phyloP scores from a whole-genome alignment of 805 yeast species.

The Sugiyamaella smithiae region DNA sequence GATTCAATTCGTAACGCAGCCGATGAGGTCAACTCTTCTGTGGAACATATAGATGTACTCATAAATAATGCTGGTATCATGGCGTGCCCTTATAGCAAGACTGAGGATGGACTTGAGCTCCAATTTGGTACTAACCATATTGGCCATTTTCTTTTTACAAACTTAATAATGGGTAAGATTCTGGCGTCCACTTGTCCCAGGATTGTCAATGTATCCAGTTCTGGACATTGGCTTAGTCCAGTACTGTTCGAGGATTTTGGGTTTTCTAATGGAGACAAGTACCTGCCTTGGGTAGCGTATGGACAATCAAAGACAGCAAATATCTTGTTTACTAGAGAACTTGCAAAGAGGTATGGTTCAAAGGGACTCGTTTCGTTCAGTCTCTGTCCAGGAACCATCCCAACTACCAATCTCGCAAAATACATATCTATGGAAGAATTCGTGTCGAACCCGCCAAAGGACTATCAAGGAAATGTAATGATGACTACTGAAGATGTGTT shows the following conservation, averaged over 20 bases:
- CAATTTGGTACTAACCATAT: conserved; percentile 77
- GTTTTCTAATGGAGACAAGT: conserved; percentile 11
- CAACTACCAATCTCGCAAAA: conserved; percentile 10
- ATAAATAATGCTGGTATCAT: conserved; percentile 79
- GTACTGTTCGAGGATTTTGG: conserved; percentile 8
- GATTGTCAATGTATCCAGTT: conserved; percentile 4
- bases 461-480: conserved; percentile 8
- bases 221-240: conserved; percentile 10
- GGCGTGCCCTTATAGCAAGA: conserved; percentile 63
- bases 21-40: conserved; percentile 21
- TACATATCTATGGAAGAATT: conserved; percentile 8
- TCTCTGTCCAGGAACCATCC: conserved; percentile 11
- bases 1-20: conserved; percentile 15
- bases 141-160: conserved; percentile 68
- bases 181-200: conserved; percentile 4
- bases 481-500: neutral
- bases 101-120: conserved; percentile 72
- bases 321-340: conserved; percentile 5
- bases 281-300: conserved; percentile 12
- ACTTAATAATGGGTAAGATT: conserved; percentile 25
- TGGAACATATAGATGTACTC: conserved; percentile 30
- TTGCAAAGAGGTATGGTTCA: conserved; percentile 2
- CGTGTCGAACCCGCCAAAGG: neutral
- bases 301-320: conserved; percentile 18
- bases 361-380: conserved; percentile 9